Percentiles rank a stretch among this genome's conserved stretches.
Conservation (phyloP, 768 basidiomycete species). For the Tylopilus felleus region DNA sequence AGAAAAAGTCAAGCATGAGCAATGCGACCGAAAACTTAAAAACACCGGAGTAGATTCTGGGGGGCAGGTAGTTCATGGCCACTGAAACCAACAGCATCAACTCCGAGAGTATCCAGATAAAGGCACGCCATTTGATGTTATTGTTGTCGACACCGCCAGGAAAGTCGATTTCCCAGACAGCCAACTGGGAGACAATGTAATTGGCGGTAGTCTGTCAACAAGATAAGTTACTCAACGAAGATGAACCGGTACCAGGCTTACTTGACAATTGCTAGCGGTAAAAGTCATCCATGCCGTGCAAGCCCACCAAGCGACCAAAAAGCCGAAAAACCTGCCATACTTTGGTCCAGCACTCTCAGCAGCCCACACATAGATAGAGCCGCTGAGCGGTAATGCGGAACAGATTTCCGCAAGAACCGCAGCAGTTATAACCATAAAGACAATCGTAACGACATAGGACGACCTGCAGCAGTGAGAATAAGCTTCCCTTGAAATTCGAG, state of each 20-base stretch:
- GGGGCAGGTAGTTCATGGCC: slow-evolving; percentile 83
- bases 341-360: slow-evolving; percentile 89
- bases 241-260: slow-evolving; percentile 26
- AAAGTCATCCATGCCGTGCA: slow-evolving; percentile 98
- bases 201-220: slow-evolving; percentile 73
- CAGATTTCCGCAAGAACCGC: slow-evolving; percentile 87
- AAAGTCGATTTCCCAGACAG: slow-evolving; percentile 77
- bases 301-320: slow-evolving; percentile 91
- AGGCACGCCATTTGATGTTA: slow-evolving; percentile 82
- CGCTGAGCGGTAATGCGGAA: slow-evolving; percentile 81
- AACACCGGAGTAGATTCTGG: slow-evolving; percentile 64
- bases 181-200: slow-evolving; percentile 81
- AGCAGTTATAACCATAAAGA: slow-evolving; percentile 88
- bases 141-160: slow-evolving; percentile 70
- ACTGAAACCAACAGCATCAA: slow-evolving; percentile 65
- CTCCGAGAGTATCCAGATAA: slow-evolving; percentile 84
- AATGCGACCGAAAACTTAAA: slow-evolving; percentile 75
- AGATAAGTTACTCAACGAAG: background rate
- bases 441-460: slow-evolving; percentile 73
- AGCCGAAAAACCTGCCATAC: slow-evolving; percentile 82
- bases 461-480: slow-evolving; percentile 53
- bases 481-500: background rate
- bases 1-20: slow-evolving; percentile 83
- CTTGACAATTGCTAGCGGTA: slow-evolving; percentile 84
- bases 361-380: slow-evolving; percentile 94